These are phyloP conservation scores for Hirschioporus abietinus DNA, from an alignment of 768 basidiomycete species.

Conservation along the genomic window DNA sequence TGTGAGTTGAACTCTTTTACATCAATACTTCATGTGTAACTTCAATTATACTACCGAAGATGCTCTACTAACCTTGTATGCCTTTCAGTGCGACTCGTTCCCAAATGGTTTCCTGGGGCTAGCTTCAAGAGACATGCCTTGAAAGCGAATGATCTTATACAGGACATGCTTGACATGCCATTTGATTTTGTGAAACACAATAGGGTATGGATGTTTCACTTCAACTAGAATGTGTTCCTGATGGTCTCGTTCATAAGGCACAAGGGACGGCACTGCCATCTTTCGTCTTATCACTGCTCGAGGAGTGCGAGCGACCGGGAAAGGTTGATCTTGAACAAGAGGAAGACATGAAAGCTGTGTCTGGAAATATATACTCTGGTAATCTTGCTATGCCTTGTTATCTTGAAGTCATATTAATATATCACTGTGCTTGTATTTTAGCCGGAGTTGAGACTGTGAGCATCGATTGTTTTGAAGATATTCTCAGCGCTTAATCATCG, in stretches of 20 bases:
- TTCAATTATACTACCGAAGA: background rate
- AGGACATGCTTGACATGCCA: conserved; percentile 17
- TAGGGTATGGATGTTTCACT: conserved; percentile 9
- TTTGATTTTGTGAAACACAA: conserved; percentile 14
- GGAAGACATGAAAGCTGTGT: conserved; percentile 14
- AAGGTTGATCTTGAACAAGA: conserved; percentile 7
- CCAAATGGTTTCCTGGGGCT: conserved; percentile 18
- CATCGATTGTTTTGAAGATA: conserved; percentile 2
- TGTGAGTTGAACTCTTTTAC: conserved; percentile 13
- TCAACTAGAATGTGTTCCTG: background rate
- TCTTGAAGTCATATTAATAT: background rate
- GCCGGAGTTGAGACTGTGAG: conserved; percentile 10
- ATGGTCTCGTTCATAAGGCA: background rate
- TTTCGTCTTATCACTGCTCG: conserved; percentile 7
- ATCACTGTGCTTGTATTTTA: conserved; percentile 3
- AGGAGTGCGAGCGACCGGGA: conserved; percentile 1
- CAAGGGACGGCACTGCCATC: conserved; percentile 5
- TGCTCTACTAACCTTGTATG: background rate
- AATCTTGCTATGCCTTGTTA: conserved; percentile 2
- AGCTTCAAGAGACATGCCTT: conserved; percentile 9
- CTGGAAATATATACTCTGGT: conserved; percentile 12
- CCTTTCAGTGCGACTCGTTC: conserved; percentile 16
- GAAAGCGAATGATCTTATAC: conserved; percentile 12
- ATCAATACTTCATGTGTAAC: too few species aligned
- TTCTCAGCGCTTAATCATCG: background rate